Evolutionary conservation across 352 stramenopile species (phyloP).

Genomic region (Globisporangium rhizosaccharum): DNA sequence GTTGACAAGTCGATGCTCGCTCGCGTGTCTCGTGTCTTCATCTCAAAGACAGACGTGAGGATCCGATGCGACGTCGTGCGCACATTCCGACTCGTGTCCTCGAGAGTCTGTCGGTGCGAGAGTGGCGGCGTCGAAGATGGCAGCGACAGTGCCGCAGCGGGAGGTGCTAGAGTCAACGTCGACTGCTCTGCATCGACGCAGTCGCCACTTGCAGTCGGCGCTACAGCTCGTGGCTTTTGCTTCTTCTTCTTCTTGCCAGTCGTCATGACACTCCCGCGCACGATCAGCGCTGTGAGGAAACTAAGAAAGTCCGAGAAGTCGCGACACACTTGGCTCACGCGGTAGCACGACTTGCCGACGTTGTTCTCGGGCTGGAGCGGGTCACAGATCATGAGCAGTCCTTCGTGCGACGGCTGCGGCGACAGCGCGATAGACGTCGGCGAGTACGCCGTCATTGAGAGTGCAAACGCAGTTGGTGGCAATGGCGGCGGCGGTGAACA

Average conservation of each 20-base stretch:
- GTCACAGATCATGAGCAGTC: slow-evolving; percentile 63
- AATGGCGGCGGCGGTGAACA: background rate
- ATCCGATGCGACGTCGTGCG: slow-evolving; percentile 37
- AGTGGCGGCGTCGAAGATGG: background rate
- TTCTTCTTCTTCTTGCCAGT: slow-evolving; percentile 42
- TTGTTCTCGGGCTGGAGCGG: slow-evolving; percentile 72
- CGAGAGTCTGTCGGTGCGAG: background rate
- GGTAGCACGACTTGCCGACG: slow-evolving; percentile 80
- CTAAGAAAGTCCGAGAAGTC: slow-evolving; percentile 83
- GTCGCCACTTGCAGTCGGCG: background rate
- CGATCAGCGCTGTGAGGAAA: slow-evolving; percentile 74
- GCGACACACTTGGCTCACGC: slow-evolving; percentile 76
- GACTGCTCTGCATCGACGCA: background rate
- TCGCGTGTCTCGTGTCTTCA: slow-evolving; percentile 52
- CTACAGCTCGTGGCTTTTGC: background rate
- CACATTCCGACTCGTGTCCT: background rate
- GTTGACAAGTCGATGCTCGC: slow-evolving; percentile 31
- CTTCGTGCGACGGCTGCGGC: slow-evolving; percentile 25
- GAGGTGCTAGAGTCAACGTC: background rate
- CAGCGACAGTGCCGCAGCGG: background rate
- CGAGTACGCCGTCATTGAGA: slow-evolving; percentile 4
- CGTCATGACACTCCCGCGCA: slow-evolving; percentile 69
- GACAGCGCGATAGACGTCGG: background rate
- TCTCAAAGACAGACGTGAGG: slow-evolving; percentile 56
- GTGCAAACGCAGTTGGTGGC: background rate